Evolutionary conservation across 164 flowering plant species (phyloP).

Genomic region (Amborella trichopoda): DNA sequence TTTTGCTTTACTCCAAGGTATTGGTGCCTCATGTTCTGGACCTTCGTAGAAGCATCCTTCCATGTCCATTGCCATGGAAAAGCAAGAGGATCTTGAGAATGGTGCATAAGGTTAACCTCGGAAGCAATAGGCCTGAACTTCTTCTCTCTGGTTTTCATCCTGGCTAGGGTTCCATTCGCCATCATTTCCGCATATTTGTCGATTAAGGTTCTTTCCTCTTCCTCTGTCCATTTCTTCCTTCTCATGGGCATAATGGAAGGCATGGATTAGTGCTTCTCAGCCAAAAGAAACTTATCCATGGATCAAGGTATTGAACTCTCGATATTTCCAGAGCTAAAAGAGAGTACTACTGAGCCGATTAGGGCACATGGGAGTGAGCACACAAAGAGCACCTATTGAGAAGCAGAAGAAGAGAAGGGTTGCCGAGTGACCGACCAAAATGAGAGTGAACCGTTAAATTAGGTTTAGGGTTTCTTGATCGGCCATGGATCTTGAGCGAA

Average conservation of each 20-base stretch:
- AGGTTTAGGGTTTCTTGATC: too few relatives aligned
- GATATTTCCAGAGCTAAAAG: too few relatives aligned
- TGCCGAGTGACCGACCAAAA: too few relatives aligned
- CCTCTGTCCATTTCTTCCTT: slow-evolving; percentile 93
- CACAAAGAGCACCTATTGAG: too few relatives aligned
- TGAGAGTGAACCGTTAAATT: too few relatives aligned
- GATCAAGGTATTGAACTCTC: too few relatives aligned
- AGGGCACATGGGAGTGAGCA: too few relatives aligned
- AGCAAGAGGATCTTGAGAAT: slow-evolving; percentile 44
- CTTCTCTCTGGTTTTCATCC: slow-evolving; percentile 80
- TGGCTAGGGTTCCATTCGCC: slow-evolving; percentile 49
- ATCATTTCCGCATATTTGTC: slow-evolving; percentile 71
- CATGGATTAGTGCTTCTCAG: not conserved
- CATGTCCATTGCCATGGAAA: slow-evolving; percentile 92
- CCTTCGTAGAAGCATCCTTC: slow-evolving; percentile 90
- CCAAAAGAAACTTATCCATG: too few relatives aligned
- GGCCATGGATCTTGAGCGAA: too few relatives aligned
- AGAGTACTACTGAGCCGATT: too few relatives aligned
- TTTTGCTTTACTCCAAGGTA: slow-evolving; percentile 85
- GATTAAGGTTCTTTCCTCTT: slow-evolving; percentile 79
- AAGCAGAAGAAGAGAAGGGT: too few relatives aligned
- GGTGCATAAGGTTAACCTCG: slow-evolving; percentile 62
- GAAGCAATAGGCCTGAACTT: slow-evolving; percentile 64
- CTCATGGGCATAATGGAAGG: slow-evolving; percentile 40
- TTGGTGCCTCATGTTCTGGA: slow-evolving; percentile 96